Evolutionary conservation across 495 filamentous ascomycete genomes (phyloP), one percentile per base, ranked within the genome.

Genomic region (Lophiotrema nucula): DNA sequence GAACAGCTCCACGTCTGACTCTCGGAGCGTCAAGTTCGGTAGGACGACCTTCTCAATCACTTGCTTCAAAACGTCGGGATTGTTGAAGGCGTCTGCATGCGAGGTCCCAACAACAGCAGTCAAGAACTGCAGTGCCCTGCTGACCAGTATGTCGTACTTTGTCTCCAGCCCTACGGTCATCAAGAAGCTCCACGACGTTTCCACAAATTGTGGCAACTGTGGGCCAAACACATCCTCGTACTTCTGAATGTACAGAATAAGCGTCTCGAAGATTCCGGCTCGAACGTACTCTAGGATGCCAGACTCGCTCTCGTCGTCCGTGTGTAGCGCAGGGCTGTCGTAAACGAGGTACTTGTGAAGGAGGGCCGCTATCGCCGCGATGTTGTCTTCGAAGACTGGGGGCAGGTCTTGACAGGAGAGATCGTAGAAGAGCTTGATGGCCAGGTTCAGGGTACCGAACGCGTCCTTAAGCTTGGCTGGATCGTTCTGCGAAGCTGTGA

Each of bases 381-480:
- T 79, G 64, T 93, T 84, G 31, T 95, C 85, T 77, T 93, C 90
- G 70, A 99, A 96, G 62, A 88, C 82, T 6, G 92, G 91, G 10
- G 95, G 90, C 53, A 99, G 81, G 69, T 99, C 95, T 69, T 99
- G 95, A 70, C 88, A 96, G 27, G 90, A 93, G 12, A 99, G 82
- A 72, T 99, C 95, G 74, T 92, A 95, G 66, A 96, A 84, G 33
- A 99, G 78, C 73, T 96, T 92, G 53, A 95, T 77, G 56, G 95
- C 81, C 22, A 97, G 76, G 66, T 90, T 90, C 56, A 97, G 78
- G 22, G 90, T 91, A 48, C 83, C 82, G 65, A 93, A 89, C 49
- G 86, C 84, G 58, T 85, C 82, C 64, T 83, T 80, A 24, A 99
- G 77, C 16, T 79, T 81, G 2, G 77, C 76, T 67, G 85, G 87